These are phyloP conservation scores for Juglanconis juglandina DNA, from an alignment of 2,329 filamentous ascomycete genomes.

Conservation along the genomic window DNA sequence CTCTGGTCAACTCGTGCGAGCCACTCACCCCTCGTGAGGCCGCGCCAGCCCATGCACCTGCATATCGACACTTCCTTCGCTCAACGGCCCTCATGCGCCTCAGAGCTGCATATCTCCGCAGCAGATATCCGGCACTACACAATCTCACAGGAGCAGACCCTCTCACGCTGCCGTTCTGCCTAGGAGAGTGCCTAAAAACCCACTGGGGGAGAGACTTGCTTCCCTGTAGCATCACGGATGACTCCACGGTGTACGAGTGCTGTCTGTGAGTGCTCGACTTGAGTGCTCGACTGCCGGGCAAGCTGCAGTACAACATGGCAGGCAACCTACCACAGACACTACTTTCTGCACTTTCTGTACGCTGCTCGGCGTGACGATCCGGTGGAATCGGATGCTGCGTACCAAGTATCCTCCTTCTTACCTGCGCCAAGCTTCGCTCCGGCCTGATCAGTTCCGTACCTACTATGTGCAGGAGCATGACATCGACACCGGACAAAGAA, in stretches of 20 bases:
- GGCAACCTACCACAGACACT: conserved; percentile 3
- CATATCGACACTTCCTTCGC: not conserved
- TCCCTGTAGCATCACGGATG: not conserved
- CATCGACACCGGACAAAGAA: not conserved
- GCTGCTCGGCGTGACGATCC: not conserved
- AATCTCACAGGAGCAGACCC: not conserved
- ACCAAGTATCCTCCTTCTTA: conserved; percentile 6
- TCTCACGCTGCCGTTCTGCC: not conserved
- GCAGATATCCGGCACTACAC: not conserved
- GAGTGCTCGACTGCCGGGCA: not conserved
- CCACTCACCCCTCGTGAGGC: not conserved
- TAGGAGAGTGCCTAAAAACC: not conserved
- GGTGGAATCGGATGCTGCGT: not conserved
- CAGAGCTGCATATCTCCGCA: not conserved
- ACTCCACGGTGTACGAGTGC: not conserved
- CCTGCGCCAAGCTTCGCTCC: conserved; percentile 11
- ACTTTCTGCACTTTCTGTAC: not conserved
- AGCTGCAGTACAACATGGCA: conserved; percentile 14
- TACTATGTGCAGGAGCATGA: not conserved
- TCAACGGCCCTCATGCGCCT: not conserved
- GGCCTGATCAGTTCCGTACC: not conserved
- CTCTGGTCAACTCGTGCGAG: not conserved
- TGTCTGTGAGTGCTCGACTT: not conserved
- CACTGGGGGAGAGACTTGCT: not conserved
- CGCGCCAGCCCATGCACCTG: not conserved